Evolutionary conservation across 179 eudicot species (phyloP).

Genomic region (Heliamphora pulchella): DNA sequence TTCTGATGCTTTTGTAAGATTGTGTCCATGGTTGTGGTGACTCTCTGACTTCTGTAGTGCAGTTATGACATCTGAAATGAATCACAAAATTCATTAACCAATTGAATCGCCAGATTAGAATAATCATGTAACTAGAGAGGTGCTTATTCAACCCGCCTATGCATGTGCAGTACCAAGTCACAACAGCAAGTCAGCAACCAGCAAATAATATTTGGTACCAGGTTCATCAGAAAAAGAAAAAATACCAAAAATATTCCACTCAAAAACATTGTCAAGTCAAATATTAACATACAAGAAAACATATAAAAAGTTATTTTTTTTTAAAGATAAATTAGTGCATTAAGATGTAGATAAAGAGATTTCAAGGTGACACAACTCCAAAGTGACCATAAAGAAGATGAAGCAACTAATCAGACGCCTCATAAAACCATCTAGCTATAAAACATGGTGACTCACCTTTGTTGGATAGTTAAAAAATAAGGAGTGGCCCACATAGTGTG

Average conservation of each 20-base stretch:
- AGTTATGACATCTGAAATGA: constrained; percentile 49
- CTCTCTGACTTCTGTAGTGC: constrained; percentile 44
- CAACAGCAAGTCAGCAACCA: not conserved
- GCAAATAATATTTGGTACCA: not conserved
- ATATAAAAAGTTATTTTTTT: no score
- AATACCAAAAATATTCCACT: no score
- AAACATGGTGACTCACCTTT: no score
- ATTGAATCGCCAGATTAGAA: not conserved
- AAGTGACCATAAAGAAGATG: no score
- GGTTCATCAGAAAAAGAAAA: not conserved
- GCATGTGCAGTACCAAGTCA: not conserved
- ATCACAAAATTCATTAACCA: constrained; percentile 4
- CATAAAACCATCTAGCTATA: no score
- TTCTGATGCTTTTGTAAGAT: constrained; percentile 55
- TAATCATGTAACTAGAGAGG: not conserved
- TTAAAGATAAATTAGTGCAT: no score
- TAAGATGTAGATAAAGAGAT: no score
- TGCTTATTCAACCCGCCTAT: constrained; percentile 6
- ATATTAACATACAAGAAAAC: not conserved
- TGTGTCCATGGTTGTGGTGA: constrained; percentile 11
- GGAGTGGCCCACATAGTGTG: no score
- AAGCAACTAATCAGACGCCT: no score
- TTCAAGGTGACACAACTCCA: no score
- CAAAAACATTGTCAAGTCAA: no score
- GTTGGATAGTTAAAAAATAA: no score